Percentiles rank a stretch among this genome's conserved stretches.
Evolutionary conservation across 108 stramenopile species (phyloP).

Genomic region (Skeletonema potamos): DNA sequence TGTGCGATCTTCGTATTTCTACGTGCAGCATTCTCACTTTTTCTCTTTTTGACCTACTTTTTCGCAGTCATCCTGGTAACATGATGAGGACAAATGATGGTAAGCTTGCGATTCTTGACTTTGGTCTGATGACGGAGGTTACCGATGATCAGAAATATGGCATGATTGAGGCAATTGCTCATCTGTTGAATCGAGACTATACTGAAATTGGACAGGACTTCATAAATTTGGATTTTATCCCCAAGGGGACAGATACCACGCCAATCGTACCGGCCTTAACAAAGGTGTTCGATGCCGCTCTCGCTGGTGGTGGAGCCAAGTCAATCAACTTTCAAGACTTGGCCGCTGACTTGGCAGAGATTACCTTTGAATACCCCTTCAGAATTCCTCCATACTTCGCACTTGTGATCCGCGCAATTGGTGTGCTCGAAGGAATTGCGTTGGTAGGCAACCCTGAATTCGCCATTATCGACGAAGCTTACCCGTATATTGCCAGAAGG

Average conservation of each 20-base stretch:
- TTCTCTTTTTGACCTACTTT: background rate
- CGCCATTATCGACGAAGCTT: constrained; percentile 94
- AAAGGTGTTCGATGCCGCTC: constrained; percentile 92
- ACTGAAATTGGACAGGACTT: constrained; percentile 93
- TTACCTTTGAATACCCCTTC: constrained; percentile 86
- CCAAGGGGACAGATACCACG: constrained; percentile 82
- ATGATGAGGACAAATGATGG: constrained; percentile 93
- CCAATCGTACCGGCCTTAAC: constrained; percentile 94
- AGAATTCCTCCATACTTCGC: constrained; percentile 91
- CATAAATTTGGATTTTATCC: constrained; percentile 92
- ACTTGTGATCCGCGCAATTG: constrained; percentile 90
- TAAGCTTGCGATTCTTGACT: constrained; percentile 91
- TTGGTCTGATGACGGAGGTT: constrained; percentile 94
- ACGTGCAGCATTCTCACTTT: background rate
- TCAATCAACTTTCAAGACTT: constrained; percentile 94
- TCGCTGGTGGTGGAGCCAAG: constrained; percentile 96
- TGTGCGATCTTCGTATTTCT: background rate
- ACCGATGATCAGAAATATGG: constrained; percentile 94
- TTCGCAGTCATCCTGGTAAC: constrained; percentile 59
- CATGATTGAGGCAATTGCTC: constrained; percentile 96
- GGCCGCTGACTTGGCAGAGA: constrained; percentile 91
- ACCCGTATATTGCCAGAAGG: constrained; percentile 90
- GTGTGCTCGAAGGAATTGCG: constrained; percentile 93
- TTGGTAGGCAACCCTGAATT: constrained; percentile 94
- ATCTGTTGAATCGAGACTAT: constrained; percentile 93